Evolutionary conservation across 768 basidiomycete species (phyloP).

Genomic region (Jaapia argillacea): DNA sequence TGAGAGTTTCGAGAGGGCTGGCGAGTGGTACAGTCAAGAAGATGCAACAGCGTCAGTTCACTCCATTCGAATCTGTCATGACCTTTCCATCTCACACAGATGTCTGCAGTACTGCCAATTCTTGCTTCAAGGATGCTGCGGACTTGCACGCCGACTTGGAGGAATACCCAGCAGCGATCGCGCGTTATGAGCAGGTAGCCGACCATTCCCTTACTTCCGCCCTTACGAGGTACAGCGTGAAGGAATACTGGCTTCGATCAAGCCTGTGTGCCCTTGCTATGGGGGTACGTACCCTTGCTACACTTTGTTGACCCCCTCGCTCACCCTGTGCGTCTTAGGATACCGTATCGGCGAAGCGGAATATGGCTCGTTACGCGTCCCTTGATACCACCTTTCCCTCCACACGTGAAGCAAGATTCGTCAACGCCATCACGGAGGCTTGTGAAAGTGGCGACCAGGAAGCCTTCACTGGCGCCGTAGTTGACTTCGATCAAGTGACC

Average conservation of each 20-base stretch:
- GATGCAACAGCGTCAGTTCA: constrained; percentile 90
- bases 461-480: constrained; percentile 73
- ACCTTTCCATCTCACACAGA: not conserved
- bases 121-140: constrained; percentile 93
- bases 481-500: constrained; percentile 85
- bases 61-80: not conserved
- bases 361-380: constrained; percentile 65
- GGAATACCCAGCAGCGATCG: constrained; percentile 77
- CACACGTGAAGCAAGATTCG: constrained; percentile 89
- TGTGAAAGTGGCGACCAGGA: constrained; percentile 64
- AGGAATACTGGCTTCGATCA: constrained; percentile 92
- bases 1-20: constrained; percentile 86
- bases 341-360: constrained; percentile 71
- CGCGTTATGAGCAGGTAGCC: constrained; percentile 86
- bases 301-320: not conserved
- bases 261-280: constrained; percentile 84
- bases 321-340: constrained; percentile 41
- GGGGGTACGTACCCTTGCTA: constrained; percentile 49
- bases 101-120: constrained; percentile 75
- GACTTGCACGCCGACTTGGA: constrained; percentile 89
- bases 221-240: constrained; percentile 96
- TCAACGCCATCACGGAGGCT: constrained; percentile 69
- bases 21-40: constrained; percentile 96
- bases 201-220: constrained; percentile 69
- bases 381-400: constrained; percentile 80